Base-by-base conservation (phyloP, 495 filamentous ascomycete species). In the Penicillium dipodomyicola region DNA sequence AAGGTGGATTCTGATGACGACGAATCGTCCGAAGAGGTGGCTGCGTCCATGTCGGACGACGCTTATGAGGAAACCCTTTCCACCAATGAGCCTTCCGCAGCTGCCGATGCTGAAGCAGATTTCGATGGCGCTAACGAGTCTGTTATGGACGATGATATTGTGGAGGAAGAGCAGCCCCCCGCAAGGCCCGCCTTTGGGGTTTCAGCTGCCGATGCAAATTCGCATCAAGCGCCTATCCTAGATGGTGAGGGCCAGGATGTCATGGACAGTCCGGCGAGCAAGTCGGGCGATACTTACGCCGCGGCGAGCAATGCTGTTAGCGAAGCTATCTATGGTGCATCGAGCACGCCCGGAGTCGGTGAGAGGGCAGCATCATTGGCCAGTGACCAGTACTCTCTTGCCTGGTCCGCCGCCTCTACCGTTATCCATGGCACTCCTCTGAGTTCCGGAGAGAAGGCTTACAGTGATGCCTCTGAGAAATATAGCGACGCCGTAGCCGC, bases 401-500 rank as follows among this genome's bases (percentile, higher is more conserved):
- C 83, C 14, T 59, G 86, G 35, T 63, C 71, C 25, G 84, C 83
- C 37, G 84, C 85, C 11, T 84, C 81, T 25, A 77, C 69, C 35
- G 80, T 76, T 25, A 63, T 86, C 1, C 84, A 86, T 63, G 84
- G 84, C 15, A 80, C 81, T 3, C 67, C 77, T 41, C 71, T 81
- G 58, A 75, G 77, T n/a, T 63, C 71, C 19, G 72, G 64, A 7
- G 81, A 82, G 59, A 80, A 76, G 22, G 61, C 78, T 10, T 70
- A 76, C 8, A 81, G 76, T 45, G 74, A 77, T 19, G 84, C 78
- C n/a, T 73, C 77, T 23, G 80, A 82, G 14, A 79, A 77, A 55
- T 87, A 84, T 63, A 67, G 74, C 54, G 75, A 79, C 19, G 86
- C 87, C 48, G 77, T 87, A 58, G 73, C 79, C 40, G 82, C 86